phyloP scores from a whole-genome alignment of 2,329 filamentous ascomycete species.

The Aaosphaeria arxii region DNA sequence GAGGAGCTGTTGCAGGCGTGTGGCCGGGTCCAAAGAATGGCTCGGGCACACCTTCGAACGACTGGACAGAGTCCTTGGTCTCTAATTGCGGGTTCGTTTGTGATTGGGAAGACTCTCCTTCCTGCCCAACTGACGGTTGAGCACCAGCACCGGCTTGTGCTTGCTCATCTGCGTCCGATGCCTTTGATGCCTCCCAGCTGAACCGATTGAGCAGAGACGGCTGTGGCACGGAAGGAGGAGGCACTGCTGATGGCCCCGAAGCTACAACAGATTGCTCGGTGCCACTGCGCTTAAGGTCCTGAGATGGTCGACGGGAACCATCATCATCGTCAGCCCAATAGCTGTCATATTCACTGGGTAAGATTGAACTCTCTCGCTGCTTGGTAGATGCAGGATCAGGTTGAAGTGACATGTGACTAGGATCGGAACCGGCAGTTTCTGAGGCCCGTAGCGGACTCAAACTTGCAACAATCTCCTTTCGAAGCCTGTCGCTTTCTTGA shows the following conservation, averaged over 20 bases:
- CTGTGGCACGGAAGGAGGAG: constrained; percentile 12
- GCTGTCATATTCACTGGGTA: constrained; percentile 65
- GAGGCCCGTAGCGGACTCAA: constrained; percentile 42
- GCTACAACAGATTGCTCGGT: background rate
- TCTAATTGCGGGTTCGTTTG: constrained; percentile 11
- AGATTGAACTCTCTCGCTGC: constrained; percentile 59
- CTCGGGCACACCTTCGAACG: constrained; percentile 15
- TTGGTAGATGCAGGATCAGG: constrained; percentile 12
- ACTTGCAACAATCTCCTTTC: constrained; percentile 72
- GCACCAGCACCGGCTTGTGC: constrained; percentile 5
- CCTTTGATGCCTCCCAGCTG: constrained; percentile 27
- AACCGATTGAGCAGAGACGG: constrained; percentile 24
- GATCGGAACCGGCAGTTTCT: constrained; percentile 5
- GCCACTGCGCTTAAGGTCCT: constrained; percentile 17
- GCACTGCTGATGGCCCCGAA: constrained; percentile 5
- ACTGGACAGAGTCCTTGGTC: constrained; percentile 12
- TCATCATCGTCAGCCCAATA: constrained; percentile 59
- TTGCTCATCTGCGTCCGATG: constrained; percentile 8
- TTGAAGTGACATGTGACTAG: constrained; percentile 23
- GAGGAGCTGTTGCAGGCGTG: constrained; percentile 10
- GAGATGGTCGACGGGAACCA: constrained; percentile 27
- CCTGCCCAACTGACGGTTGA: constrained; percentile 8
- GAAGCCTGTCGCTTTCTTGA: constrained; percentile 68
- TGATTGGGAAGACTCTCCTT: constrained; percentile 6
- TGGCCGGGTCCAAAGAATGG: constrained; percentile 28